phyloP scores from a whole-genome alignment of 495 filamentous ascomycete species.

The Neurospora tetrasperma region DNA sequence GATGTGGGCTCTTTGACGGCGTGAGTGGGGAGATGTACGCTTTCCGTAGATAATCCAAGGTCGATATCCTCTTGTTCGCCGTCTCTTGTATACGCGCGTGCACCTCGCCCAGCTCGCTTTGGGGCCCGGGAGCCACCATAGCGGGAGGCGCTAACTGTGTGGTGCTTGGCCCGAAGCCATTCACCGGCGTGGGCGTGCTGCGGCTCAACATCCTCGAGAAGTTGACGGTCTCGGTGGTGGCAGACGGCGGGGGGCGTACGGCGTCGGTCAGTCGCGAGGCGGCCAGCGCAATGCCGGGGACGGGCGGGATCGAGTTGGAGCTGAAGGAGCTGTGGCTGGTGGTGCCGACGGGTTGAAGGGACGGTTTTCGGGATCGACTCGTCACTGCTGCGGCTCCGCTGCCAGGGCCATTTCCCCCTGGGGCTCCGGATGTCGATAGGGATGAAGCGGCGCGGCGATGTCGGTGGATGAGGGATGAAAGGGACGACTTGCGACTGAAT shows the following conservation, averaged over 20 bases:
- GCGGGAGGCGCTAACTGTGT: constrained; percentile 22
- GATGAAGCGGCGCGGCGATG: constrained; percentile 29
- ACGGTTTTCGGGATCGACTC: no score
- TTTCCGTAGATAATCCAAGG: constrained; percentile 84
- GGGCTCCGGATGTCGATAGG: constrained; percentile 15
- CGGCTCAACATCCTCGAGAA: constrained; percentile 36
- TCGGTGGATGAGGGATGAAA: constrained; percentile 27
- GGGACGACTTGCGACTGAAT: constrained; percentile 33
- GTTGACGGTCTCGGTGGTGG: constrained; percentile 18
- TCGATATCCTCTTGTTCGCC: constrained; percentile 90
- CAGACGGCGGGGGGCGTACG: constrained; percentile 22
- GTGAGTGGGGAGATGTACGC: constrained; percentile 40
- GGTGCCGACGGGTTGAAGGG: no score
- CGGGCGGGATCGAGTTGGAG: constrained; percentile 29
- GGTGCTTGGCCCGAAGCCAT: constrained; percentile 15
- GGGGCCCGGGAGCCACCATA: constrained; percentile 21
- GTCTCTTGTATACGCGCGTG: constrained; percentile 85
- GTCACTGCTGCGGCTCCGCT: not conserved
- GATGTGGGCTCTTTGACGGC: not conserved
- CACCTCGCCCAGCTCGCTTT: constrained; percentile 28
- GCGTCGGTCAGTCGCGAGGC: constrained; percentile 25
- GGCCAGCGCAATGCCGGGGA: constrained; percentile 26
- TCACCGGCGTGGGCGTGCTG: constrained; percentile 20
- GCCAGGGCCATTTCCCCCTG: not conserved
- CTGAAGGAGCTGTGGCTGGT: constrained; percentile 6